Base-by-base conservation (phyloP, 371 early-diverging fungal species). In the Coemansia sp. region DNA sequence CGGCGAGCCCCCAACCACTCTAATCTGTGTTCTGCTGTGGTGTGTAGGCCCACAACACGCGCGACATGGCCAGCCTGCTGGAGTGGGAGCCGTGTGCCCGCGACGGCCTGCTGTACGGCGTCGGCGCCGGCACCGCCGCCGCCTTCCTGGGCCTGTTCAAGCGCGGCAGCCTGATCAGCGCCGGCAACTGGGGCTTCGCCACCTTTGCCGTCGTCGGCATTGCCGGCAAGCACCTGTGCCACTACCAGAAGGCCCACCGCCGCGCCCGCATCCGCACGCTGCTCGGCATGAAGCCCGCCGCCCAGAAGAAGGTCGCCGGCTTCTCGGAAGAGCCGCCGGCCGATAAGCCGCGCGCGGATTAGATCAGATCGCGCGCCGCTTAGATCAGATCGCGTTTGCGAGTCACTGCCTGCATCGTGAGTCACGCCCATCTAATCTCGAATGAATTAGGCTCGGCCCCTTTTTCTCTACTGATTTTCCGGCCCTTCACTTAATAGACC, bases 91-190 rank as follows among this genome's bases (percentile, higher is more conserved):
- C 75, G 20, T 74, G 75, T 16, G 75, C 75, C 14, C 75, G 71
- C 56, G 75, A 74, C 42, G 75, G 75, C 13, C 49, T 64, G 14
- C 38, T 74, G 36, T 74, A 74, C 51, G 75, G 75, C 40, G 54
- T 68, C 8, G 71, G 64, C 20, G 36, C 57, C 4, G 75, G 71
- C 9, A 11, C 43, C 14, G 57, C 57, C 11, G 75, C 62, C 16
- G 62, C 62, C 6, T 39, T 74, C 9, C 50, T 74, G 32, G 70
- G 71, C n/a, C 51, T 74, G 13, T 61, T 66, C 54, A 60, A 65
- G 52, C 47, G 55, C 16, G 70, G 74, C n/a, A 49, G 62, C 20
- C 11, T 65, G 14, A 9, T 65, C 20, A 63, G 51, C 48, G 74
- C 74, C 26, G 70, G 70, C 36, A 74, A 70, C 59, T 74, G 74